Evolutionary conservation across 2,329 filamentous ascomycete species (phyloP).

Genomic region (Proliferodiscus dingleyae): DNA sequence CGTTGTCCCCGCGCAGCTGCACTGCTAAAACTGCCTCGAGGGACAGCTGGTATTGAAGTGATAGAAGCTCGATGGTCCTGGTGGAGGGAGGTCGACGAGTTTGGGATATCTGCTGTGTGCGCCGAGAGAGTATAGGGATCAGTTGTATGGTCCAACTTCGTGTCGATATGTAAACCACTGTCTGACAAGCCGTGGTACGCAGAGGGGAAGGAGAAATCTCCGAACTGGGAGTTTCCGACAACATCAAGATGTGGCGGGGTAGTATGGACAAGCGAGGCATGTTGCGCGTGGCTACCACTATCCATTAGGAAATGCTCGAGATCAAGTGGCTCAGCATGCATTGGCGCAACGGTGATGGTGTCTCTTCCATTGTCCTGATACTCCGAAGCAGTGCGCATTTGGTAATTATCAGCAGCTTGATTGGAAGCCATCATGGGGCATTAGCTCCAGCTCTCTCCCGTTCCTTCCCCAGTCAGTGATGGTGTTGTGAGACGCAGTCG

Average conservation of each 20-base stretch:
- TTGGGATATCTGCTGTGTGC: conserved; percentile 19
- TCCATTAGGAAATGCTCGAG: conserved; percentile 29
- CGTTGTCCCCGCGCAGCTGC: conserved; percentile 15
- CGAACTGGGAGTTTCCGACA: conserved; percentile 38
- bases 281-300: conserved; percentile 15
- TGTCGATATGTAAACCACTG: conserved; percentile 34
- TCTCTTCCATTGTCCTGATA: conserved; percentile 13
- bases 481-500: background rate
- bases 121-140: conserved; percentile 24
- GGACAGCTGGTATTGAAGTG: conserved; percentile 19
- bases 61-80: conserved; percentile 22
- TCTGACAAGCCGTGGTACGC: conserved; percentile 40
- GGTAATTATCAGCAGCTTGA: conserved; percentile 16
- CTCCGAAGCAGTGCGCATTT: conserved; percentile 16
- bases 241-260: conserved; percentile 25
- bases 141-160: conserved; percentile 19
- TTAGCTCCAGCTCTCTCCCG: background rate
- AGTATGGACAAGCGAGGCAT: conserved; percentile 13
- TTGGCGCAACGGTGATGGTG: conserved; percentile 10
- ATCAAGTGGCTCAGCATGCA: conserved; percentile 23
- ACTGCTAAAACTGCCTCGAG: conserved; percentile 22
- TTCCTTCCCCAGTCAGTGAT: background rate
- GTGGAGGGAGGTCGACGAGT: conserved; percentile 19
- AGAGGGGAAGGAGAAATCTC: conserved; percentile 46
- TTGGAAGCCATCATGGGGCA: conserved; percentile 19